Conservation (phyloP, 768 basidiomycete species). For the Tricholoma bakamatsutake region DNA sequence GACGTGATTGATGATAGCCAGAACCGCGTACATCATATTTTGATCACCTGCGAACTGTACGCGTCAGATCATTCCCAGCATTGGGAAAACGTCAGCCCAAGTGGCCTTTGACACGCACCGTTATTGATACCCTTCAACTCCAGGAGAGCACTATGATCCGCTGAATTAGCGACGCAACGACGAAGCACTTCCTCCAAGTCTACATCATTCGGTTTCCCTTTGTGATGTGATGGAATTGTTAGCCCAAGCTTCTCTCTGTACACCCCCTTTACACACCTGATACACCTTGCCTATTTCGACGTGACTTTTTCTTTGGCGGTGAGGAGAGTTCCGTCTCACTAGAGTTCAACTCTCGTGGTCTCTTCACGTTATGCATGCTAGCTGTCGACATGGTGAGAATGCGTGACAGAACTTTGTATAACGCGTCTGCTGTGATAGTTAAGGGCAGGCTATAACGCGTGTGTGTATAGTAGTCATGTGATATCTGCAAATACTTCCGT, state of each 20-base stretch:
- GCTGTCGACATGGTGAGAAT: neutral
- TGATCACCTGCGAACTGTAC: conserved; percentile 11
- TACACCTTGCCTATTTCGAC: conserved; percentile 10
- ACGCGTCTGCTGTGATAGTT: neutral
- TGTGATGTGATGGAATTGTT: neutral
- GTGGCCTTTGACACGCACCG: conserved; percentile 5
- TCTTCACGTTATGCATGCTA: neutral
- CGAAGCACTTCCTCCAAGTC: conserved; percentile 15
- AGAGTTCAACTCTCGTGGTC: conserved; percentile 8
- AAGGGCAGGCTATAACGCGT: neutral
- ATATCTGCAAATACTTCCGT: neutral
- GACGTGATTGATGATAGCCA: conserved; percentile 26
- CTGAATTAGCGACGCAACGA: conserved; percentile 7
- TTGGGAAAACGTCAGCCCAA: neutral
- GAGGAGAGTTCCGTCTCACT: conserved; percentile 18
- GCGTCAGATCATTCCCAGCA: neutral
- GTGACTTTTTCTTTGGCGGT: conserved; percentile 13
- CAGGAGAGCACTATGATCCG: conserved; percentile 9
- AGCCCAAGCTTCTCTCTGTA: neutral
- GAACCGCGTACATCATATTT: conserved; percentile 19
- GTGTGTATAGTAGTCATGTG: neutral
- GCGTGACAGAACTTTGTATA: neutral
- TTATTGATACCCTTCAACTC: conserved; percentile 16
- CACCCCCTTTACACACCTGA: conserved; percentile 4
- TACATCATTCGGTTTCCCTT: conserved; percentile 8